phyloP scores from a whole-genome alignment of 2,329 filamentous ascomycete genomes.

The Botryotinia globosa region DNA sequence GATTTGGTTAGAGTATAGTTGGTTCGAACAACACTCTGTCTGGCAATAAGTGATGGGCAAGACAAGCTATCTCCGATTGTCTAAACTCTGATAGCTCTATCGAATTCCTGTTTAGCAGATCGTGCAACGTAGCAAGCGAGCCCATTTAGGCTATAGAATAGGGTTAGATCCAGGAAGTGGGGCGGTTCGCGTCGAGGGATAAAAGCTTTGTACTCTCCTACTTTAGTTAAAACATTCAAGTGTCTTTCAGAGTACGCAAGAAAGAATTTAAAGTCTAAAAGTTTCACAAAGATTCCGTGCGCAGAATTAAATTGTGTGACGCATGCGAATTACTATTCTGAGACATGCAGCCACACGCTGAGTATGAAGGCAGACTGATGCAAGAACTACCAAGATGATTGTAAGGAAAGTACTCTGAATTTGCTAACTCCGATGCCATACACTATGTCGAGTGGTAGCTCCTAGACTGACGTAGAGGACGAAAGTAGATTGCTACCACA shows the following conservation, averaged over 20 bases:
- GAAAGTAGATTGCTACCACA: not conserved
- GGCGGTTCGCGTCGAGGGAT: not conserved
- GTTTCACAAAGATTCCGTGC: not conserved
- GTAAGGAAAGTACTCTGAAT: not conserved
- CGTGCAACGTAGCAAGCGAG: not conserved
- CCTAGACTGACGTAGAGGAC: not conserved
- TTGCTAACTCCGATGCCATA: not conserved
- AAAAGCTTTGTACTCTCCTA: not conserved
- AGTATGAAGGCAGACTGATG: not conserved
- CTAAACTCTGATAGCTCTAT: not conserved
- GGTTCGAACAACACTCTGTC: not conserved
- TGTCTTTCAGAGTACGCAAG: not conserved
- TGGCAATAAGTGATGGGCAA: not conserved
- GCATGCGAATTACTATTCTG: not conserved
- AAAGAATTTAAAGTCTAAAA: not conserved
- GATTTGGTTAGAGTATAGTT: not conserved
- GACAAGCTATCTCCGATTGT: rapidly evolving
- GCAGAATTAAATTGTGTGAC: not conserved
- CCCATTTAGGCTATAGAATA: not conserved
- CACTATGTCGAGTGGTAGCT: not conserved
- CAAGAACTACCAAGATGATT: not conserved
- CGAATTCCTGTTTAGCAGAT: not conserved
- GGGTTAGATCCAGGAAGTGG: not conserved
- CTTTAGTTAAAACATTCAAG: not conserved
- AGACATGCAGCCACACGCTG: not conserved